A percentile compares a stretch with the other conserved stretches of the same genome.
These are phyloP conservation scores for Psilocybe cubensis DNA, from an alignment of 768 basidiomycete species.

Conservation along the genomic window DNA sequence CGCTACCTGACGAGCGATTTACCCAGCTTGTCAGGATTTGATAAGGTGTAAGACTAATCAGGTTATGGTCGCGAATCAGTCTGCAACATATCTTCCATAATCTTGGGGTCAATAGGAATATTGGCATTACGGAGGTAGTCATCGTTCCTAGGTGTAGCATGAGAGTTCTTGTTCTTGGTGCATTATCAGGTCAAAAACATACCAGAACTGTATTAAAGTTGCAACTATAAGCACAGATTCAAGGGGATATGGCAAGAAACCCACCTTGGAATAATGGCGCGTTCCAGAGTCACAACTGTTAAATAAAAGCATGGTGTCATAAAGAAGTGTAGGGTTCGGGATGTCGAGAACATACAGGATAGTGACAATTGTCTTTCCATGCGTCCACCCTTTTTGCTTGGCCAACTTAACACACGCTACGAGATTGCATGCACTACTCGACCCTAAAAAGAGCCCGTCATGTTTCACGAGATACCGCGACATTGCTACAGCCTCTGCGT, in stretches of 20 bases:
- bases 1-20: background rate
- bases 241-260: background rate
- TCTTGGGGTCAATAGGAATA: constrained; percentile 44
- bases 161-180: background rate
- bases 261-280: constrained; percentile 91
- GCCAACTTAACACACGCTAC: constrained; percentile 87
- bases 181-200: constrained; percentile 9
- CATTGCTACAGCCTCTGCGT: constrained; percentile 95
- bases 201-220: constrained; percentile 45
- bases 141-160: constrained; percentile 45
- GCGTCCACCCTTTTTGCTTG: constrained; percentile 68
- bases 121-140: constrained; percentile 50
- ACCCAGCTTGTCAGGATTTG: background rate
- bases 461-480: constrained; percentile 88
- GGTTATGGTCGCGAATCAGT: constrained; percentile 21
- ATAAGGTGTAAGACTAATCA: background rate
- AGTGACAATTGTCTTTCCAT: constrained; percentile 79
- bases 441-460: constrained; percentile 94
- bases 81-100: constrained; percentile 46
- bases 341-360: constrained; percentile 60
- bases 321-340: background rate
- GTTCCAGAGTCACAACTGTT: constrained; percentile 86
- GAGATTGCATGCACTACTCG: constrained; percentile 94
- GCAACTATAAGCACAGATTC: background rate
- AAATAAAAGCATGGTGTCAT: background rate